Conservation (phyloP, 495 filamentous ascomycete species). For the Symbiotaphrina buchneri region DNA sequence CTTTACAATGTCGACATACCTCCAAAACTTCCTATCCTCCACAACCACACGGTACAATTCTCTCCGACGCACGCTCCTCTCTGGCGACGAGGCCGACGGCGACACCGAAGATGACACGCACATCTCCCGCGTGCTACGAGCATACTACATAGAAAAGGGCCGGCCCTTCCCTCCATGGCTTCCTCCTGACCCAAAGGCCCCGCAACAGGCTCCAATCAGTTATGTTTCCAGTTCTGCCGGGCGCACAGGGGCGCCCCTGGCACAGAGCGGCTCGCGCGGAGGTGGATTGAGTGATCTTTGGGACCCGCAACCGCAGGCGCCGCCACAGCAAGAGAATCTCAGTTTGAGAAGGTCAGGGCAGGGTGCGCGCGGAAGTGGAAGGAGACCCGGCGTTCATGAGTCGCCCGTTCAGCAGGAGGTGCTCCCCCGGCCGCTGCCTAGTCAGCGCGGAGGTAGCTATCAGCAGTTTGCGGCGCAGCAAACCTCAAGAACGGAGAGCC, state of each 20-base stretch:
- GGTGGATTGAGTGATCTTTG: constrained; percentile 59
- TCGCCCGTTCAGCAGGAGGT: constrained; percentile 30
- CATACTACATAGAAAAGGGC: constrained; percentile 81
- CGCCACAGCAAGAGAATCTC: constrained; percentile 5
- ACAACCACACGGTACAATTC: constrained; percentile 61
- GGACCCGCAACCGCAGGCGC: constrained; percentile 23
- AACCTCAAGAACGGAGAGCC: constrained; percentile 7
- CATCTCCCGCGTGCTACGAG: constrained; percentile 83
- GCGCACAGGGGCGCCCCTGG: constrained; percentile 13
- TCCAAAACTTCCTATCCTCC: constrained; percentile 54
- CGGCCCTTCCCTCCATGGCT: constrained; percentile 74
- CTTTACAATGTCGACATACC: constrained; percentile 51
- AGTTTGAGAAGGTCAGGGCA: too few species aligned
- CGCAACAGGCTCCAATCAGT: constrained; percentile 26
- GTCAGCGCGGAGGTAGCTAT: constrained; percentile 50
- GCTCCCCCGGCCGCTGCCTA: constrained; percentile 25
- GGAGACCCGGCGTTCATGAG: constrained; percentile 21
- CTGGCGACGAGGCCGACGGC: constrained; percentile 60
- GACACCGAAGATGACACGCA: constrained; percentile 91
- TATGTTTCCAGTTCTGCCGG: constrained; percentile 23
- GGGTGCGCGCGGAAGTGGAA: too few species aligned
- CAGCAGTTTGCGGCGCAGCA: constrained; percentile 21
- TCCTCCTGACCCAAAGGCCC: constrained; percentile 59
- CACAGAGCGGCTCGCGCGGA: constrained; percentile 13
- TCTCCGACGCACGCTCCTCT: constrained; percentile 55